These are phyloP conservation scores for Phytophthora colocasiae DNA, from an alignment of 352 stramenopile species.

Conservation along the genomic window DNA sequence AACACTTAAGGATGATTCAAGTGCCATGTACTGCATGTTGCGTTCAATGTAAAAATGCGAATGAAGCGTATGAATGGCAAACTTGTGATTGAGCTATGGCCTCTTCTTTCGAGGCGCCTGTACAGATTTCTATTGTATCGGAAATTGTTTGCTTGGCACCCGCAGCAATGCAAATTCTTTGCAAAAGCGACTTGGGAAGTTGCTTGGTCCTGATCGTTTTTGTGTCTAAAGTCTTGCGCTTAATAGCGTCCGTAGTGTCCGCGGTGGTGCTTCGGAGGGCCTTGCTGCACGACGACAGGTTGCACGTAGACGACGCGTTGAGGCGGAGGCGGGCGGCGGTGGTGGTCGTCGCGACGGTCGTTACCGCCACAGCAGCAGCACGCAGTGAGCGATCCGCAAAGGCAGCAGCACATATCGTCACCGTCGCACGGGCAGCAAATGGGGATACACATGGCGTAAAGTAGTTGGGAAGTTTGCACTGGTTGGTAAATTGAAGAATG, in stretches of 20 bases:
- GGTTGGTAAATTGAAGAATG: slow-evolving; percentile 28
- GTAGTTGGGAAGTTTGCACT: background rate
- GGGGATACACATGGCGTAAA: slow-evolving; percentile 34
- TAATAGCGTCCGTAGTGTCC: slow-evolving; percentile 21
- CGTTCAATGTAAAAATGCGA: slow-evolving; percentile 16
- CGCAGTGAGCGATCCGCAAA: slow-evolving; percentile 40
- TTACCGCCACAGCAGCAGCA: slow-evolving; percentile 40
- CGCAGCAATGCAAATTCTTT: background rate
- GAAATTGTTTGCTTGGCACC: background rate
- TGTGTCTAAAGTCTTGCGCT: slow-evolving; percentile 1
- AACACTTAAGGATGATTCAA: slow-evolving; percentile 1
- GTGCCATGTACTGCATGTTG: background rate
- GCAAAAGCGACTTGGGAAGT: background rate
- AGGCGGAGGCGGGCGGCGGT: slow-evolving; percentile 17
- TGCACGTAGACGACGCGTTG: slow-evolving; percentile 46
- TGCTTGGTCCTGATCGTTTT: background rate
- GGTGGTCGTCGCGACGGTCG: slow-evolving; percentile 24
- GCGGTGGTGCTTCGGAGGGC: slow-evolving; percentile 16
- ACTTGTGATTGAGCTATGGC: background rate
- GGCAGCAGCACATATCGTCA: slow-evolving; percentile 43
- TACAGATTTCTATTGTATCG: slow-evolving; percentile 15
- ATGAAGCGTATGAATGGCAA: slow-evolving; percentile 14
- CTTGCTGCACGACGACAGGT: slow-evolving; percentile 39
- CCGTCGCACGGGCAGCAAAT: slow-evolving; percentile 39
- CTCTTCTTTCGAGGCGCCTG: slow-evolving; percentile 7